Percentiles rank a stretch among this genome's conserved stretches.
Evolutionary conservation across 2,329 filamentous ascomycete species (phyloP).

Genomic region (Macrophomina tecta): DNA sequence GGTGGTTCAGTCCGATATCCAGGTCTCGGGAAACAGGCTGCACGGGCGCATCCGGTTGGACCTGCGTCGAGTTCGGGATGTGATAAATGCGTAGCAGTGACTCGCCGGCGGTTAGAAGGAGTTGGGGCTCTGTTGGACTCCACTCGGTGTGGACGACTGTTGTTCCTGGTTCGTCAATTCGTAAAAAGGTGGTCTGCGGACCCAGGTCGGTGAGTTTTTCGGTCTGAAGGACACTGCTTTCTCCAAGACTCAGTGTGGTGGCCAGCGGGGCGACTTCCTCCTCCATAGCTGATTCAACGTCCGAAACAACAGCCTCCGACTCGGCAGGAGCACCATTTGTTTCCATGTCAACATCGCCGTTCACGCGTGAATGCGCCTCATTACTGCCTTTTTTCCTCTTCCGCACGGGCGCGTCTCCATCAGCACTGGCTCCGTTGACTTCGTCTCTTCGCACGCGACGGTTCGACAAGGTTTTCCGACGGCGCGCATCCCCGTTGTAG

Average conservation of each 20-base stretch:
- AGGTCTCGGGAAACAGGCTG: conserved; percentile 28
- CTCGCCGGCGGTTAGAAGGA: conserved; percentile 42
- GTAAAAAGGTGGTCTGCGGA: conserved; percentile 38
- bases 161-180: conserved; percentile 34
- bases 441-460: conserved; percentile 23
- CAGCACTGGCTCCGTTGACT: conserved; percentile 37
- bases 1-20: conserved; percentile 36
- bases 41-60: conserved; percentile 15
- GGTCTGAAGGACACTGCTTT: conserved; percentile 45
- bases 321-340: conserved; percentile 44
- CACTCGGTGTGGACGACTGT: conserved; percentile 44
- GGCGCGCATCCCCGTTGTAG: conserved; percentile 42
- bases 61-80: conserved; percentile 34
- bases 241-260: conserved; percentile 47
- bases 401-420: conserved; percentile 42
- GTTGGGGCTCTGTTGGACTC: conserved; percentile 40
- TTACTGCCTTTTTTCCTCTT: conserved; percentile 41
- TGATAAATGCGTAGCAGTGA: conserved; percentile 43
- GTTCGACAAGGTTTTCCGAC: conserved; percentile 23
- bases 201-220: conserved; percentile 43
- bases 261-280: conserved; percentile 42
- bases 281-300: conserved; percentile 46
- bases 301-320: conserved; percentile 44
- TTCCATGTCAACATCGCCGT: conserved; percentile 57
- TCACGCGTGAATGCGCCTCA: conserved; percentile 41